phyloP scores from a whole-genome alignment of 2,329 filamentous ascomycete genomes.

The Amesomyces nigricolor region DNA sequence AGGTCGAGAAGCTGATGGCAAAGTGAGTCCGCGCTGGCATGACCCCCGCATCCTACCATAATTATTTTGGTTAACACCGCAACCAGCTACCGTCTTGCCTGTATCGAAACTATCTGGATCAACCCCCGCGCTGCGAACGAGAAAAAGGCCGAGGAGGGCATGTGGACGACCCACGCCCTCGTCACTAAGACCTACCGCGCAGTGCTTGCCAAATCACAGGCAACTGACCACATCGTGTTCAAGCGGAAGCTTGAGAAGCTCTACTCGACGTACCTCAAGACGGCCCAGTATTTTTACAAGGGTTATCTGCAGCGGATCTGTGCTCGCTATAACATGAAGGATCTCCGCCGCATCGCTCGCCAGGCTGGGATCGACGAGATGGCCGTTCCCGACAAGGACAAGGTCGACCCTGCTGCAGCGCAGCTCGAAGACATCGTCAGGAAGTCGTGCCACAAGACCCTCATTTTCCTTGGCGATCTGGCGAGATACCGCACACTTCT shows the following conservation, averaged over 20 bases:
- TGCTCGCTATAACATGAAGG: constrained; percentile 49
- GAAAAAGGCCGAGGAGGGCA: constrained; percentile 59
- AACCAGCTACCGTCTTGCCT: constrained; percentile 51
- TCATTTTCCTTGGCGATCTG: constrained; percentile 85
- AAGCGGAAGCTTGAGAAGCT: constrained; percentile 74
- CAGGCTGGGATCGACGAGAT: constrained; percentile 31
- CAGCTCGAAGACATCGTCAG: constrained; percentile 56
- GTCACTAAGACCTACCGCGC: constrained; percentile 76
- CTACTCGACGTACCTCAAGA: constrained; percentile 81
- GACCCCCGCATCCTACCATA: not conserved
- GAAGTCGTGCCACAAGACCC: constrained; percentile 70
- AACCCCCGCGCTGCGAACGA: constrained; percentile 62
- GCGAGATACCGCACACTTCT: constrained; percentile 78
- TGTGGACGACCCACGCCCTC: constrained; percentile 75
- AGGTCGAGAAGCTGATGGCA: constrained; percentile 39
- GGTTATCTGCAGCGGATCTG: constrained; percentile 75
- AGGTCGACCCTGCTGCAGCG: constrained; percentile 40
- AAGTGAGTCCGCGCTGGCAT: constrained; percentile 31
- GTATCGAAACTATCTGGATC: constrained; percentile 65
- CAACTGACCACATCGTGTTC: constrained; percentile 50
- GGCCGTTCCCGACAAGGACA: constrained; percentile 37
- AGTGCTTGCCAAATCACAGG: constrained; percentile 52
- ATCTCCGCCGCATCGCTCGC: constrained; percentile 28
- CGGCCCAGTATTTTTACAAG: constrained; percentile 82
- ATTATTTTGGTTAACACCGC: constrained; percentile 10